Evolutionary conservation across 352 stramenopile species (phyloP).

Genomic region (Phytophthora cryptogea): DNA sequence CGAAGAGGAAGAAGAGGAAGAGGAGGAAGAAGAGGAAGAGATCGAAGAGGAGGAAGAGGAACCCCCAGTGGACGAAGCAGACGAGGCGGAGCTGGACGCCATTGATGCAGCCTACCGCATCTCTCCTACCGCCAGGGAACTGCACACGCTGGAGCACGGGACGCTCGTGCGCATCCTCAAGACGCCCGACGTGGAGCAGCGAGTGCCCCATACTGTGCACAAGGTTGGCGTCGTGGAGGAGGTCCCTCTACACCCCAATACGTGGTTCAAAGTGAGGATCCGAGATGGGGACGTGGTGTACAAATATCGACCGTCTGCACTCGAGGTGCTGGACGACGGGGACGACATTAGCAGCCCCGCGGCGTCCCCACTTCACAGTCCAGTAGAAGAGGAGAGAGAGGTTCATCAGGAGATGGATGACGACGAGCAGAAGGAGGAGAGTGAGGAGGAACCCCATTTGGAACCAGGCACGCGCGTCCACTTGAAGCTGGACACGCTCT

Average conservation of each 20-base stretch:
- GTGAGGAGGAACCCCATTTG: constrained; percentile 36
- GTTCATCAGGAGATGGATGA: constrained; percentile 21
- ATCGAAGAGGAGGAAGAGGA: constrained; percentile 64
- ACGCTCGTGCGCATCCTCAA: constrained; percentile 72
- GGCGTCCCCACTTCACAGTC: constrained; percentile 20
- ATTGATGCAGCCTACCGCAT: constrained; percentile 30
- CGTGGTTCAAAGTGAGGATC: constrained; percentile 88
- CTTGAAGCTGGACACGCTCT: constrained; percentile 51
- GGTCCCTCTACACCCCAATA: constrained; percentile 82
- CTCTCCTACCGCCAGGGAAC: constrained; percentile 39
- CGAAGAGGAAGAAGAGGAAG: constrained; percentile 55
- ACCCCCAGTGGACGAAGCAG: constrained; percentile 45
- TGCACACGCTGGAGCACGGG: constrained; percentile 60
- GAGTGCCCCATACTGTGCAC: constrained; percentile 76
- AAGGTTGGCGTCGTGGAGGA: constrained; percentile 86
- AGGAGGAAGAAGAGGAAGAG: constrained; percentile 57
- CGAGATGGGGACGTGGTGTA: constrained; percentile 85
- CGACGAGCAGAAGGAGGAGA: constrained; percentile 53
- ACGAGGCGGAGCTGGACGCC: constrained; percentile 41
- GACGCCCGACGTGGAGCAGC: constrained; percentile 83
- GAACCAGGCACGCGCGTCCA: constrained; percentile 61
- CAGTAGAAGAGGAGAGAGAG: constrained; percentile 22
- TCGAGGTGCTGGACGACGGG: constrained; percentile 57
- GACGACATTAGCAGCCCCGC: constrained; percentile 27
- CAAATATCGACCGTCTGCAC: constrained; percentile 83